Evolutionary conservation across 768 basidiomycete species (phyloP).

Genomic region (Agaricus subrufescens): DNA sequence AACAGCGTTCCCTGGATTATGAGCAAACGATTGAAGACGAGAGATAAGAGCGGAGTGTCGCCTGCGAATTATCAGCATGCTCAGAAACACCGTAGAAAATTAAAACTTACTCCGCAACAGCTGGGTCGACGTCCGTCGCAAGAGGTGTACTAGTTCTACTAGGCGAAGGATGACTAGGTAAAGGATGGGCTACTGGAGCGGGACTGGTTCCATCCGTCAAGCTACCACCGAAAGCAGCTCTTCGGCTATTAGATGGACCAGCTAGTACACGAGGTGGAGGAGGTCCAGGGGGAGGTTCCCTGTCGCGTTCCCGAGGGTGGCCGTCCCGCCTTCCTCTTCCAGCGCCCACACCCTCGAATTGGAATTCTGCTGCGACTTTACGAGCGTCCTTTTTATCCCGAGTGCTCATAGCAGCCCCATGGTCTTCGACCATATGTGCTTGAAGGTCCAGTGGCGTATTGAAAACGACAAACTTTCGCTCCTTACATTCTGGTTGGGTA

Average conservation of each 20-base stretch:
- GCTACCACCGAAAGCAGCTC: slow-evolving; percentile 58
- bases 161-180: slow-evolving; percentile 19
- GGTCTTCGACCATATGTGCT: slow-evolving; percentile 85
- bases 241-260: slow-evolving; percentile 36
- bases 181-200: background rate
- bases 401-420: slow-evolving; percentile 69
- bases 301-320: slow-evolving; percentile 39
- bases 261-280: slow-evolving; percentile 20
- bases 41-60: slow-evolving; percentile 60
- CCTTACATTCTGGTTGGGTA: slow-evolving; percentile 64
- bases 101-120: slow-evolving; percentile 45
- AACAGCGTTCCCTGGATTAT: slow-evolving; percentile 53
- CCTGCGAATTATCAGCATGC: slow-evolving; percentile 31
- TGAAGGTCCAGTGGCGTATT: slow-evolving; percentile 81
- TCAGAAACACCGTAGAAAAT: background rate
- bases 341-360: slow-evolving; percentile 42
- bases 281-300: slow-evolving; percentile 41
- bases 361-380: slow-evolving; percentile 68
- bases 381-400: slow-evolving; percentile 66
- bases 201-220: slow-evolving; percentile 35
- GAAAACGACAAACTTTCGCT: slow-evolving; percentile 94
- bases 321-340: slow-evolving; percentile 32
- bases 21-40: slow-evolving; percentile 55
- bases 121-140: slow-evolving; percentile 41
- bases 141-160: slow-evolving; percentile 37